These are phyloP conservation scores for Trichoderma sp. DNA, from an alignment of 2,329 filamentous ascomycete genomes.

Conservation along the genomic window DNA sequence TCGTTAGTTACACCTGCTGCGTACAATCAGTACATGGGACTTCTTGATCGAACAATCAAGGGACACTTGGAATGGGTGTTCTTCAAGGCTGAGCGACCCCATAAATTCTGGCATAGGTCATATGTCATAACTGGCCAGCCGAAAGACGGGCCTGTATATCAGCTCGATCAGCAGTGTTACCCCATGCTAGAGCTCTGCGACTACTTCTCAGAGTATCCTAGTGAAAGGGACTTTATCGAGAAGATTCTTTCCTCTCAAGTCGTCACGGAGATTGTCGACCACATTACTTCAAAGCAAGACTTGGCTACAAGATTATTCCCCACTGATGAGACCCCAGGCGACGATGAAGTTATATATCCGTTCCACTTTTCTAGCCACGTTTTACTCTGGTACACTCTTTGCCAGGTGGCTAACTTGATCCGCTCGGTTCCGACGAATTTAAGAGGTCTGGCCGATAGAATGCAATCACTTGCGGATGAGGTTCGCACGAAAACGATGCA, in stretches of 20 bases:
- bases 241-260: background rate
- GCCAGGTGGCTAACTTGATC: background rate
- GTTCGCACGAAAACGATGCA: background rate
- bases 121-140: background rate
- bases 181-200: background rate
- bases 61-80: background rate
- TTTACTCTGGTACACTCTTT: background rate
- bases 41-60: background rate
- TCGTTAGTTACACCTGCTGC: background rate
- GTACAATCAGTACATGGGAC: background rate
- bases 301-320: background rate
- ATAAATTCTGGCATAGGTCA: background rate
- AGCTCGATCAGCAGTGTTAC: background rate
- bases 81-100: background rate
- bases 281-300: background rate
- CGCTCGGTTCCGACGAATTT: background rate
- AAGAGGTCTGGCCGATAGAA: background rate
- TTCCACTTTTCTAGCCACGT: background rate
- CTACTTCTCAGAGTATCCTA: background rate
- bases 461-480: background rate
- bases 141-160: background rate
- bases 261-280: background rate
- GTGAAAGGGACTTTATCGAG: background rate
- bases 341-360: background rate
- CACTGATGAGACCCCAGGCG: background rate